phyloP scores from a whole-genome alignment of 2,329 filamentous ascomycete genomes.

The Fusarium ramigenum region DNA sequence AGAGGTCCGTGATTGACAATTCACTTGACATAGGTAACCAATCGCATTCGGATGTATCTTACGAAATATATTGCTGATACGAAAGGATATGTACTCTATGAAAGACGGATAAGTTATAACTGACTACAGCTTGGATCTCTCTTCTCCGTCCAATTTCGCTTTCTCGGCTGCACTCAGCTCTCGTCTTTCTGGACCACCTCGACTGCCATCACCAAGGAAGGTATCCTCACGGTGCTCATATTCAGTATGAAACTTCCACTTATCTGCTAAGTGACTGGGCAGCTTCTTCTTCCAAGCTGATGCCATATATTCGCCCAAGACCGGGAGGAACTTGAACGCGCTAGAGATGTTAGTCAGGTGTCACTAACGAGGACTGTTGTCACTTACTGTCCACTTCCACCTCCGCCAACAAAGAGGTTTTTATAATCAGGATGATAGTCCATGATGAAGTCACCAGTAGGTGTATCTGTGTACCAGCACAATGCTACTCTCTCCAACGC shows the following conservation, averaged over 20 bases:
- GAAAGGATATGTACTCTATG: not conserved
- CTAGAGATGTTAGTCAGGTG: not conserved
- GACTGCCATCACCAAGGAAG: slow-evolving; percentile 32
- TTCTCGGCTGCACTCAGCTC: slow-evolving; percentile 8
- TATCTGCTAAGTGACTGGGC: slow-evolving; percentile 8
- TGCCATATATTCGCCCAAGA: slow-evolving; percentile 20
- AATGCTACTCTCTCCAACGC: slow-evolving; percentile 11
- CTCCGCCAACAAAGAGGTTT: slow-evolving; percentile 29
- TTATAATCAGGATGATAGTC: slow-evolving; percentile 35
- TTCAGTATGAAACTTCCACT: slow-evolving; percentile 28
- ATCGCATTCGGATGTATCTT: not conserved
- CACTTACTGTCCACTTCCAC: slow-evolving; percentile 36
- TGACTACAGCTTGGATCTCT: not conserved
- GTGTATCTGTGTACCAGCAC: slow-evolving; percentile 37
- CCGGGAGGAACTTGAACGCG: slow-evolving; percentile 35
- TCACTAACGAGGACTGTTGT: accelerated
- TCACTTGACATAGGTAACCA: not conserved
- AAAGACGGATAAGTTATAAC: too few relatives aligned
- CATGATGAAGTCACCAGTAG: slow-evolving; percentile 37
- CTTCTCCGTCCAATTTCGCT: not conserved
- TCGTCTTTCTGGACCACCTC: slow-evolving; percentile 24
- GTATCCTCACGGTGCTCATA: slow-evolving; percentile 17
- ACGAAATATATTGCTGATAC: not conserved
- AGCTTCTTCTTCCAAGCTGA: slow-evolving; percentile 9
- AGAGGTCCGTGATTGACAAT: too few relatives aligned